Base-by-base conservation (phyloP, 208 protist genomes). In the Acanthamoeba royreba region DNA sequence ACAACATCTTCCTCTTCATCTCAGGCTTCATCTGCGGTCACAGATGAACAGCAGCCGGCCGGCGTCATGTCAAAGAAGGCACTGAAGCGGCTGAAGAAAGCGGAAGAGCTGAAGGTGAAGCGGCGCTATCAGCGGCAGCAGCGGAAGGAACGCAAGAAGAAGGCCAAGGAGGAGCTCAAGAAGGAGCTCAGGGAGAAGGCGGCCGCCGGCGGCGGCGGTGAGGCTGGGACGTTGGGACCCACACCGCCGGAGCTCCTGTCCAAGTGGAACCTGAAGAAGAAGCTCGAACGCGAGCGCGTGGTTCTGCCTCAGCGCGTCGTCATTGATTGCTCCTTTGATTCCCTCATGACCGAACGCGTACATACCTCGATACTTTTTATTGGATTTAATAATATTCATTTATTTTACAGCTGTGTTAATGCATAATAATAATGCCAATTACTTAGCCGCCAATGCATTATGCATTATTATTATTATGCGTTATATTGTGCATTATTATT, bases 251-350 rank as follows among this genome's bases (percentile, higher is more conserved):
- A n/a, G n/a, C 52, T 52, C 28, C 58, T 58, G 83, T 69, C 83
- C 83, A 58, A 89, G 83, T 66, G 53, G 83, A 89, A 89, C 38
- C 4, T 46, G 19, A 89, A 89, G 83, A 66, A 58, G 53, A 58
- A 69, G 83, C 83, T 89, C 28, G 4, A 2, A 33, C 83, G 83
- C 45, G 53, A 58, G 83, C 83, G 53, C 8, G 52, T 58, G 28
- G 43, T 31, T 38, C 38, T 66, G 52, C 53, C 83, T 33, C 83
- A 89, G 52, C 83, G 83, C 1, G 83, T 89, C 35, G 49, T 89
- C 28, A 89, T 89, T 22, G 83, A 89, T 19, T 89, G 83, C 33
- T 89, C 83, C 83, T 89, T 89, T 28, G 83, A 89, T 33, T 63
- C 83, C 9, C 52, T 42, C 2, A 89, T 89, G 83, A 66, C 53